Conservation (phyloP, 1,284 basidiomycete species). For the Leccinum variabile region DNA sequence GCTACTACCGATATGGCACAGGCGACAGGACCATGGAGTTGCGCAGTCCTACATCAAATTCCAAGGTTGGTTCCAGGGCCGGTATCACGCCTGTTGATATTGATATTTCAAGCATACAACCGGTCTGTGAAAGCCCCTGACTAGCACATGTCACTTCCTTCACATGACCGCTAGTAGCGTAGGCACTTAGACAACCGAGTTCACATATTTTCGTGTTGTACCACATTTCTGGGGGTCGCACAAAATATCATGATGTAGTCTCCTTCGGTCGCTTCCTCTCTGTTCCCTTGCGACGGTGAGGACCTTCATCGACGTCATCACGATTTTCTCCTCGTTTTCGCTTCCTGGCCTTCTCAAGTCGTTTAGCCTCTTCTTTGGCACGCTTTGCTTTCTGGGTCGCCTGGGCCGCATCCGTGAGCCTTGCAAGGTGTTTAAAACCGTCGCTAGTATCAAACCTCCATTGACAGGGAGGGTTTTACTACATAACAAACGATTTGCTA, state of each 20-base stretch:
- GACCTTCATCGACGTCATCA: slow-evolving; percentile 2
- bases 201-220: slow-evolving; percentile 1
- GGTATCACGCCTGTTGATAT: not conserved
- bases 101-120: slow-evolving; percentile 3
- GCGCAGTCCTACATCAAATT: not conserved
- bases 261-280: slow-evolving; percentile 20
- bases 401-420: slow-evolving; percentile 32
- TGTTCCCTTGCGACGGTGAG: slow-evolving; percentile 16
- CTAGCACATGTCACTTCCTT: slow-evolving; percentile 4
- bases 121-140: not conserved
- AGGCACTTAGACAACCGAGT: not conserved
- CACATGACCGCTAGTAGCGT: slow-evolving; percentile 6
- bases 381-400: slow-evolving; percentile 32
- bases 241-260: slow-evolving; percentile 10
- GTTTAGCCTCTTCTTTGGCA: slow-evolving; percentile 37
- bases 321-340: slow-evolving; percentile 31
- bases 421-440: slow-evolving; percentile 41
- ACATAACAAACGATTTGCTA: too few species aligned
- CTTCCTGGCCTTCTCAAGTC: slow-evolving; percentile 35
- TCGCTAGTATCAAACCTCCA: too few species aligned
- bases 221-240: not conserved
- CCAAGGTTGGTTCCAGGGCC: too few species aligned
- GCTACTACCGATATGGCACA: not conserved
- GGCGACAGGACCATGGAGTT: not conserved
- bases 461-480: too few species aligned